Conservation (phyloP, 345 rosid species). For the Arabidopsis suecica region DNA sequence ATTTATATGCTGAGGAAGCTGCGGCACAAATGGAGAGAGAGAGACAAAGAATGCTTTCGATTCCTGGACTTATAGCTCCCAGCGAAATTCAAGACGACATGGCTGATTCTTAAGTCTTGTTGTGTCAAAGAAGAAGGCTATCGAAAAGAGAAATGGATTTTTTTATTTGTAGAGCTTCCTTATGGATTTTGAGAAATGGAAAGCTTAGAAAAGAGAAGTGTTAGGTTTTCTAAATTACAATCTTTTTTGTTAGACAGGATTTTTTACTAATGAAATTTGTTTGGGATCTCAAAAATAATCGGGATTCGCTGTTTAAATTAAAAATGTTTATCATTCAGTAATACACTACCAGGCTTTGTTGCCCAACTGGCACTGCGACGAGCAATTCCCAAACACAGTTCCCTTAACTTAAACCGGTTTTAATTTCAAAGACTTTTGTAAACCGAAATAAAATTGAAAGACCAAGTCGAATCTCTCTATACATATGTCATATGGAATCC, state of each 20-base stretch:
- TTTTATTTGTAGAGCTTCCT: neutral
- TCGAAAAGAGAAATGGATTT: neutral
- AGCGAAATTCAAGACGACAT: conserved; percentile 79
- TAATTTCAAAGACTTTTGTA: neutral
- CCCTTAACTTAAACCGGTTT: neutral
- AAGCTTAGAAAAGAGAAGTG: neutral
- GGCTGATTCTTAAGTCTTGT: conserved; percentile 49
- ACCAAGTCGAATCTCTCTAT: conserved; percentile 8
- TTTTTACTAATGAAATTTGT: neutral
- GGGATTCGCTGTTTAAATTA: neutral
- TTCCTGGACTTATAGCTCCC: conserved; percentile 81
- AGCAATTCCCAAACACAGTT: neutral
- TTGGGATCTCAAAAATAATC: neutral
- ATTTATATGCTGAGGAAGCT: conserved; percentile 78
- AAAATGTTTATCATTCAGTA: too few species aligned
- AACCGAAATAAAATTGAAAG: conserved; percentile 13
- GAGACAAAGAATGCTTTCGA: conserved; percentile 68
- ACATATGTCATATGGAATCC: neutral
- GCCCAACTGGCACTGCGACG: neutral
- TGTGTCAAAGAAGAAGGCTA: neutral
- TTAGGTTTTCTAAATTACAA: neutral
- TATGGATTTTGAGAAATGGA: neutral
- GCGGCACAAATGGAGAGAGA: conserved; percentile 72
- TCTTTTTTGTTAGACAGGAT: neutral
- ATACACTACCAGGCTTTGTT: neutral